Conservation (phyloP, 1,284 basidiomycete genomes). For the Cystobasidium pallidum region DNA sequence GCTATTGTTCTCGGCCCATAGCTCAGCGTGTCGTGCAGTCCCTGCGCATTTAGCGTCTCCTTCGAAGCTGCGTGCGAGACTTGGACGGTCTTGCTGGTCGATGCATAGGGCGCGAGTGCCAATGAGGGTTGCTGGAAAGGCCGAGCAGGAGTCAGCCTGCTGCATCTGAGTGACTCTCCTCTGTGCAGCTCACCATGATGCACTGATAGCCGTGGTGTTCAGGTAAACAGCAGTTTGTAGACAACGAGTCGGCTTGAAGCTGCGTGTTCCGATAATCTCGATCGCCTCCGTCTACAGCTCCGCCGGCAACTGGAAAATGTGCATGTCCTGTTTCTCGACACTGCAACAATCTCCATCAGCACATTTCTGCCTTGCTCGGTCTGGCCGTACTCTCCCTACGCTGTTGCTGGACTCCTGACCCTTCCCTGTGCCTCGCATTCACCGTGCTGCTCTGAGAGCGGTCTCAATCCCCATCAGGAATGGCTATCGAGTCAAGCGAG, state of each 20-base stretch:
- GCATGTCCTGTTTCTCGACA: not conserved
- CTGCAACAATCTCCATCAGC: not conserved
- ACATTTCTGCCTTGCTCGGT: not conserved
- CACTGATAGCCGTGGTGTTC: no score
- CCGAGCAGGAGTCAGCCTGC: not conserved
- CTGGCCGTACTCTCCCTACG: not conserved
- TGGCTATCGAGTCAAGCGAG: constrained; percentile 20
- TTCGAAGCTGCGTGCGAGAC: constrained; percentile 69
- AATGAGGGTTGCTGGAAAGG: constrained; percentile 63
- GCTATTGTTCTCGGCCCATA: constrained; percentile 76
- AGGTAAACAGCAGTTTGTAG: no score
- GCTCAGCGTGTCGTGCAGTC: constrained; percentile 75
- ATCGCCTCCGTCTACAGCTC: not conserved
- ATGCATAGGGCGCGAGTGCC: constrained; percentile 66
- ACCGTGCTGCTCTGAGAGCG: no score
- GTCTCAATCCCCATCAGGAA: not conserved
- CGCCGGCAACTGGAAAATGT: constrained; percentile 8
- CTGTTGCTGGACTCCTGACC: no score
- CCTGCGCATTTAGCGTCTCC: constrained; percentile 58
- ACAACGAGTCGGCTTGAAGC: no score
- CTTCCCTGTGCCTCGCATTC: no score
- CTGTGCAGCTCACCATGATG: constrained; percentile 15
- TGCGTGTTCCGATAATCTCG: constrained; percentile 1
- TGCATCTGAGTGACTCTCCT: not conserved
- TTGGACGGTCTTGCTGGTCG: constrained; percentile 61